These are phyloP conservation scores for Dorcoceras hygrometricum DNA, from an alignment of 257 asterid genomes.

Conservation along the genomic window DNA sequence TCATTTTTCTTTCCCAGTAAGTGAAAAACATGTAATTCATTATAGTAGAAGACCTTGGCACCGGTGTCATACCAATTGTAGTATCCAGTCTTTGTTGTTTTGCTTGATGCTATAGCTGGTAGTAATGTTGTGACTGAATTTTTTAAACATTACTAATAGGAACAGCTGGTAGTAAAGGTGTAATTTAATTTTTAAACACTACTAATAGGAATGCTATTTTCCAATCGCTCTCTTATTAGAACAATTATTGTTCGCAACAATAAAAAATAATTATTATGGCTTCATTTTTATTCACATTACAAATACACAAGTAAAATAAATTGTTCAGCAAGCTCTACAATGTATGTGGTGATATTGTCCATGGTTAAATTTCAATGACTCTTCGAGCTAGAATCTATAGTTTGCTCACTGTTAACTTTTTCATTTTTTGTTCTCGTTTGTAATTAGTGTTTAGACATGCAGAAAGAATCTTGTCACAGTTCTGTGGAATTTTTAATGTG, in stretches of 20 bases:
- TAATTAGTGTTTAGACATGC: no score
- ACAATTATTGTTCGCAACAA: background rate
- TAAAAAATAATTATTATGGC: background rate
- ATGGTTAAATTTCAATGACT: background rate
- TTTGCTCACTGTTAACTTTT: no score
- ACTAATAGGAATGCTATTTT: no score
- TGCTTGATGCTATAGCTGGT: background rate
- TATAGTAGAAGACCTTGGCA: background rate
- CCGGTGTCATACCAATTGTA: background rate
- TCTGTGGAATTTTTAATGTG: no score
- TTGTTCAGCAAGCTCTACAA: background rate
- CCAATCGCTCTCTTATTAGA: background rate
- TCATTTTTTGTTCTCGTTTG: no score
- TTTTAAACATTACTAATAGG: background rate
- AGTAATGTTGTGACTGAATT: background rate
- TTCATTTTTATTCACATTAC: background rate
- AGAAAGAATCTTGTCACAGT: no score
- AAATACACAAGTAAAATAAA: background rate
- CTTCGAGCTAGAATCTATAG: background rate
- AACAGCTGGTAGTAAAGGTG: no score
- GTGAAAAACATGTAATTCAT: background rate
- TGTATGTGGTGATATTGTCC: background rate
- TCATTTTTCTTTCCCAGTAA: background rate
- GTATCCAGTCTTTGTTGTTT: background rate
- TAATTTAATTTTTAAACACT: no score